Evolutionary conservation across 2,329 filamentous ascomycete genomes (phyloP), one percentile per base, ranked within the genome.

Genomic region (Pseudogymnoascus sp.): DNA sequence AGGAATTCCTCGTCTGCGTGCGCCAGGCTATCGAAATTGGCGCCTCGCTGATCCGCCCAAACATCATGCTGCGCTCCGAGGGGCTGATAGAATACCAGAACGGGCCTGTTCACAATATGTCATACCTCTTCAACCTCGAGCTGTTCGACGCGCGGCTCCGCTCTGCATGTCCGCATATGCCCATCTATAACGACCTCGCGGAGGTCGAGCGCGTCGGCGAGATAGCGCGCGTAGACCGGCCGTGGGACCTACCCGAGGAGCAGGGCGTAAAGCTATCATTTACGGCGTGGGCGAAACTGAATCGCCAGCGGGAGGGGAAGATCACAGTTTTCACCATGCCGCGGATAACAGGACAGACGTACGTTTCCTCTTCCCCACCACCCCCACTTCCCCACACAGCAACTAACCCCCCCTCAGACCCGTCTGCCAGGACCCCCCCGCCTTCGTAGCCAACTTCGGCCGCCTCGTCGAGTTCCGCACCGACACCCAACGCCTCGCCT

Each of bases 221-320:
- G 23, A 60, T 28, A 2, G 38, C 36, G 11, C 10, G 11, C 2
- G 31, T 69, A 67, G 61, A 8, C 65, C 68, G 63, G n/a, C 59
- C 15, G 67, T 71, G 63, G 69, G 68, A 23, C 69, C 66, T 61
- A 66, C 71, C 66, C 65, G 63, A 13, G 26, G 31, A 60, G 57
- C n/a, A 40, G 60, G 19, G 61, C 62, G 2, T 64, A 59, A 31
- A 63, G 44, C 8, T 61, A 15, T 53, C 47, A 2, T 53, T 53
- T 11, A 53, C 23, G 9, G 47, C 13, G 47, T 53, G 47, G 47
- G 47, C 47, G 26, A 31, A 6, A n/a, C 17, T 53, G 26, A 28
- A 53, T 53, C 47, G 23, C 9, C 47, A 53, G 47, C 7, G 8
- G 15, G 6, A 6, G 26, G 26, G 26, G 13, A 53, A 53, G 4